Base-by-base conservation (phyloP, 768 basidiomycete species). In the Clitopilus passeckerianus region DNA sequence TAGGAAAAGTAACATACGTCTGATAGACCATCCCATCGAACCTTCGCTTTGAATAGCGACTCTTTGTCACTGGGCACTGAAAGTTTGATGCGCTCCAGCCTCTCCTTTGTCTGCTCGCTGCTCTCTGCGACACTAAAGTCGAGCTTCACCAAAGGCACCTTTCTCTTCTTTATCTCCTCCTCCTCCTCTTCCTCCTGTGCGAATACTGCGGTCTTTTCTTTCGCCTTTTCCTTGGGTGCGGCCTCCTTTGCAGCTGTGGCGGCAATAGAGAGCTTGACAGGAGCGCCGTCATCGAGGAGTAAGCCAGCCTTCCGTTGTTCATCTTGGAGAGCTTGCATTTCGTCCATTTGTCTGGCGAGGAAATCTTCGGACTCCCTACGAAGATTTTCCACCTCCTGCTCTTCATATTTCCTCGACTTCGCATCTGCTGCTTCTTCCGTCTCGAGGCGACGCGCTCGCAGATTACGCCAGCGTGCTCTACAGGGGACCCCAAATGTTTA, bases 341-440 rank as follows among this genome's bases (percentile, higher is more conserved):
- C 95, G 63, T 92, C 92, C 92, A 96, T 94, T 68, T 97, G 95
- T 57, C 87, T 82, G 34, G 92, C 91, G 60, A 98, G 80, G 81
- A 98, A 97, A 62, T 86, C 90, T 72, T 98, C 96, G 0, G 93
- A 94, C 72, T 98, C 94, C 54, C 86, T 83, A 34, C 93, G 86
- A 22, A 97, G 79, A 64, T 92, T 90, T 69, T 91, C 94, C 7
- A 86, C 84, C 72, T 97, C 93, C 56, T 90, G 88, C 52, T 89
- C 87, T 72, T 97, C 95, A 60, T 86, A 86, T 27, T 82, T 75
- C 15, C 91, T 84, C 34, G 93, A 94, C 63, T 91, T 87, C 15
- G 85, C 83, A 72, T 98, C 95, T 0, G 90, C 89, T 1, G 86
- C 84, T 64, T 91, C 87, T 71, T 99, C 96, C 7, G 87, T 79